Evolutionary conservation across 2,329 filamentous ascomycete genomes (phyloP).

Genomic region (Pseudogymnoascus pannorum): DNA sequence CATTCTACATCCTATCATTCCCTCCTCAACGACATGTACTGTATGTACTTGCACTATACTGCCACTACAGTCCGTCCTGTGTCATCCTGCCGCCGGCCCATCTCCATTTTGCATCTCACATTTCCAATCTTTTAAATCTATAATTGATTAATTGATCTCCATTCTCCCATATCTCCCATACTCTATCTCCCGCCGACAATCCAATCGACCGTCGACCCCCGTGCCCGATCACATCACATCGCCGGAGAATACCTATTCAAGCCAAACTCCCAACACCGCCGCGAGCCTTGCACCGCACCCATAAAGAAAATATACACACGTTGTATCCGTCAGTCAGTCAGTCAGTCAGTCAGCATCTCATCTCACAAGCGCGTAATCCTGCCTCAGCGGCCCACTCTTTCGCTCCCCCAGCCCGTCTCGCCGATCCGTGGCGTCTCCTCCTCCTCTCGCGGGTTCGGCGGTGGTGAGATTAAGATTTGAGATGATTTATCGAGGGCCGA

Average conservation of each 20-base stretch:
- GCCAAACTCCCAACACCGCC: not conserved
- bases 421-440: not conserved
- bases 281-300: not conserved
- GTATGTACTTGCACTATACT: too few species aligned
- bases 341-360: not conserved
- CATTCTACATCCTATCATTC: too few species aligned
- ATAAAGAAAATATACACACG: too few species aligned
- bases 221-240: too few species aligned
- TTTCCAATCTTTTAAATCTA: not conserved
- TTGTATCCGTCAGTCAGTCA: too few species aligned
- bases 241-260: not conserved
- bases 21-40: not conserved
- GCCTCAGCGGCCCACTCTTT: not conserved
- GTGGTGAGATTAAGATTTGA: slow-evolving; percentile 3
- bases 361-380: not conserved
- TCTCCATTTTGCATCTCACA: not conserved
- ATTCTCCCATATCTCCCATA: not conserved
- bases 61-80: not conserved
- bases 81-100: not conserved
- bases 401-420: not conserved
- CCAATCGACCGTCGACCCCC: not conserved
- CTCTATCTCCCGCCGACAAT: not conserved
- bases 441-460: not conserved
- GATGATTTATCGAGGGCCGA: slow-evolving; percentile 2
- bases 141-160: not conserved